Percentiles rank a stretch among this genome's conserved stretches.
Conservation (phyloP, 768 basidiomycete species). For the Lentinus brumalis region DNA sequence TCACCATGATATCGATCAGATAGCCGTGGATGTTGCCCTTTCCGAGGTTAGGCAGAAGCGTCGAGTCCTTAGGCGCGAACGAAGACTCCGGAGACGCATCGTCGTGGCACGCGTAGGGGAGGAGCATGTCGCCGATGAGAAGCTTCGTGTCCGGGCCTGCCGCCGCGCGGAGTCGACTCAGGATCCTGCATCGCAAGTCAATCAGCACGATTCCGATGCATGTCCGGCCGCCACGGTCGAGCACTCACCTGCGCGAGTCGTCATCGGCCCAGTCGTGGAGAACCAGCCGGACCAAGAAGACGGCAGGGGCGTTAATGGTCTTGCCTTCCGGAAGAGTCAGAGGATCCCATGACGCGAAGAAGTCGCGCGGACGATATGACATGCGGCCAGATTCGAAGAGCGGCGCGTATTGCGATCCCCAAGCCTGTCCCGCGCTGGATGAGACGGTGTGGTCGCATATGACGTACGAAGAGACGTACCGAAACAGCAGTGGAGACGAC, state of each 20-base stretch:
- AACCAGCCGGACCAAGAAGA: slow-evolving; percentile 16
- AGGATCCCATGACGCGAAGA: slow-evolving; percentile 16
- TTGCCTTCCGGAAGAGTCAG: slow-evolving; percentile 46
- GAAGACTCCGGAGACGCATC: not conserved
- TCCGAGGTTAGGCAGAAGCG: slow-evolving; percentile 19
- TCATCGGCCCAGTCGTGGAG: slow-evolving; percentile 20
- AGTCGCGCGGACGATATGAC: slow-evolving; percentile 16
- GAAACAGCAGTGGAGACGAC: slow-evolving; percentile 39
- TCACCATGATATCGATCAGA: slow-evolving; percentile 18
- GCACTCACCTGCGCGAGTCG: slow-evolving; percentile 8
- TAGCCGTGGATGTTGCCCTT: slow-evolving; percentile 43
- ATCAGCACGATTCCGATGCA: slow-evolving; percentile 37
- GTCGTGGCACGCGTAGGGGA: slow-evolving; percentile 12
- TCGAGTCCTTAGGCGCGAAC: not conserved
- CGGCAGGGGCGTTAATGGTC: slow-evolving; percentile 1
- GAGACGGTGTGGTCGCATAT: too few species aligned
- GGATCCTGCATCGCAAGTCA: slow-evolving; percentile 49
- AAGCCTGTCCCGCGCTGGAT: slow-evolving; percentile 14
- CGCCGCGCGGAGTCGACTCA: slow-evolving; percentile 8
- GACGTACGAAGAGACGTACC: not conserved
- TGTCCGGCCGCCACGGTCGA: not conserved
- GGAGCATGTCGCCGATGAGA: slow-evolving; percentile 16
- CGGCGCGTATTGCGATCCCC: slow-evolving; percentile 8
- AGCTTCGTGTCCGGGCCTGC: slow-evolving; percentile 17
- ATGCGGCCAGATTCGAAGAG: slow-evolving; percentile 18